phyloP scores from a whole-genome alignment of 164 flowering plant genomes.

The Vitis labrusca region DNA sequence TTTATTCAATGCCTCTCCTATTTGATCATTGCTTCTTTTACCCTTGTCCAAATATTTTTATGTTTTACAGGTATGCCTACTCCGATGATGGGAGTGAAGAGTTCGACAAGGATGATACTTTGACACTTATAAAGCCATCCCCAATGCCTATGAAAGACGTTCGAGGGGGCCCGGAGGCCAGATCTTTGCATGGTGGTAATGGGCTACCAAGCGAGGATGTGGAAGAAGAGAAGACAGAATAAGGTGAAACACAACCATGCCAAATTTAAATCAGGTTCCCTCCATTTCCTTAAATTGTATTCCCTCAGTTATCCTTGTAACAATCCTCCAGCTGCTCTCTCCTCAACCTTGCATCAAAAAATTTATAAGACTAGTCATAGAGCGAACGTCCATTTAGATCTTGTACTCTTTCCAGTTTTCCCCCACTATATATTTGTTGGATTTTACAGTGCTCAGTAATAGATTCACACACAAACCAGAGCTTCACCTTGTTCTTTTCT shows the following conservation, averaged over 20 bases:
- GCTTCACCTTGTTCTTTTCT: too few relatives aligned
- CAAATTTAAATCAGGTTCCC: neutral
- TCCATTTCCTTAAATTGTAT: neutral
- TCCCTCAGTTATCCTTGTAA: neutral
- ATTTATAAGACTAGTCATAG: too few relatives aligned
- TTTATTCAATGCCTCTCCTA: too few relatives aligned
- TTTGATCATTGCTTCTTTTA: neutral
- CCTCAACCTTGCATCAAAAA: too few relatives aligned
- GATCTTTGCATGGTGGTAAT: constrained; percentile 25
- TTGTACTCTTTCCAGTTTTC: too few relatives aligned
- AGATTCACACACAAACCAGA: too few relatives aligned
- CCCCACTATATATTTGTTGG: too few relatives aligned
- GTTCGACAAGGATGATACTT: constrained; percentile 75
- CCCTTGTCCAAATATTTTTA: neutral
- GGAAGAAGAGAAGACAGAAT: constrained; percentile 88
- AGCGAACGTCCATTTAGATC: too few relatives aligned
- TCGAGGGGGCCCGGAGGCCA: constrained; percentile 34
- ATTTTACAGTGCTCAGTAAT: too few relatives aligned
- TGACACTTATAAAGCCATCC: constrained; percentile 80
- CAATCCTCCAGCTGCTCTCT: neutral
- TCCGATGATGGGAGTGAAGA: constrained; percentile 75
- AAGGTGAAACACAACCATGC: neutral
- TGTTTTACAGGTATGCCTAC: constrained; percentile 68
- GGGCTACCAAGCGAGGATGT: constrained; percentile 31
- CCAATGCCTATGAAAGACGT: constrained; percentile 46